Evolutionary conservation across 345 rosid species (phyloP).

Genomic region (Arabis alpina): DNA sequence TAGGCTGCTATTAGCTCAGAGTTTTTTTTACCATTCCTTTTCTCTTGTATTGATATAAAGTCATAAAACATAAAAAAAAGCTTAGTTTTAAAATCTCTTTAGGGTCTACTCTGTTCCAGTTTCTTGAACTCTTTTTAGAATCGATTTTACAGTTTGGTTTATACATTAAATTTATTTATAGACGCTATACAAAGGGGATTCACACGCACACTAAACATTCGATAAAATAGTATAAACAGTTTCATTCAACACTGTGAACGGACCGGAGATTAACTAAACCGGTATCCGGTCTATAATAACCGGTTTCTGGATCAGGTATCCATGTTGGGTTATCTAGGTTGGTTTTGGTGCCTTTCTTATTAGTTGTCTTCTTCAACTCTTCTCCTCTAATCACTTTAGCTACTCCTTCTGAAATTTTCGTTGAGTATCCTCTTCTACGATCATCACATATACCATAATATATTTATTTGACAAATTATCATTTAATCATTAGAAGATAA

Average conservation of each 20-base stretch:
- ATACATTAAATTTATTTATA: too few relatives aligned
- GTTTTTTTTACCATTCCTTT: neutral
- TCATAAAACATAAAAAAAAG: neutral
- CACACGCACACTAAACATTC: neutral
- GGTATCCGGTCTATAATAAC: constrained; percentile 17
- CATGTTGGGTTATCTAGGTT: constrained; percentile 11
- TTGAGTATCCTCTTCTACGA: constrained; percentile 21
- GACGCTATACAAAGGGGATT: neutral
- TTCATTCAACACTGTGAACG: neutral
- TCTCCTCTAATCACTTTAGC: constrained; percentile 2
- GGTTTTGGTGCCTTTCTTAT: neutral
- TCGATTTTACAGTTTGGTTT: too few relatives aligned
- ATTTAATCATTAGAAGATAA: neutral
- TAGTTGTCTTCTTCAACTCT: constrained; percentile 3
- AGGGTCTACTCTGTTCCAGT: neutral
- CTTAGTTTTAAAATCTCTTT: neutral
- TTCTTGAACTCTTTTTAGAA: too few relatives aligned
- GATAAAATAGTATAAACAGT: neutral
- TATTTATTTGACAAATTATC: neutral
- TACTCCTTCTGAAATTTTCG: neutral
- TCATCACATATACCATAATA: neutral
- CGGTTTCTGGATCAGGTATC: constrained; percentile 18
- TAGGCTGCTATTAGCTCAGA: neutral
- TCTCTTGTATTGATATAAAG: neutral
- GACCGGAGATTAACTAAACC: neutral